phyloP scores from a whole-genome alignment of 2,329 filamentous ascomycete genomes.

The Pseudodiploospora longispora region DNA sequence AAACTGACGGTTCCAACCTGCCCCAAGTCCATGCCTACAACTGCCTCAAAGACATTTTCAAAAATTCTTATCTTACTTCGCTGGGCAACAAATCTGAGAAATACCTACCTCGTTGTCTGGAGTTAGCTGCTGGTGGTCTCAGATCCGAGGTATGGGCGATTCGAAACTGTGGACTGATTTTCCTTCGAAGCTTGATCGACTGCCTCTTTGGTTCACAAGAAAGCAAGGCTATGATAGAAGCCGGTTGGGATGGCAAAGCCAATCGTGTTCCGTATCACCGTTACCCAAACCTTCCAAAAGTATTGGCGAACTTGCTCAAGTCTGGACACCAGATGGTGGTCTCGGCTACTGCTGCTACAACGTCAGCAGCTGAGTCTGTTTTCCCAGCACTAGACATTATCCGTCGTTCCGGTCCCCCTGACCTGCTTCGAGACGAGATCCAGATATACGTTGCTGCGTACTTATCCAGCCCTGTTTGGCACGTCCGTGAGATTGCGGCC shows the following conservation, averaged over 20 bases:
- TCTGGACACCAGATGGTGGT: conserved; percentile 39
- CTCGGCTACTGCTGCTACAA: conserved; percentile 20
- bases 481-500: conserved; percentile 73
- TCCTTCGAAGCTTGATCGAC: conserved; percentile 80
- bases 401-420: conserved; percentile 60
- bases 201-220: conserved; percentile 68
- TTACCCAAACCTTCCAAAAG: conserved; percentile 55
- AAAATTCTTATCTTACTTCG: conserved; percentile 66
- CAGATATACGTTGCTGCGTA: conserved; percentile 52
- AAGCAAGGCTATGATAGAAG: conserved; percentile 54
- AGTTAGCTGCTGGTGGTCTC: conserved; percentile 72
- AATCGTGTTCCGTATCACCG: conserved; percentile 62
- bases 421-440: conserved; percentile 45
- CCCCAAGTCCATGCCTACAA: conserved; percentile 95
- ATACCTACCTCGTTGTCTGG: conserved; percentile 65
- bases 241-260: conserved; percentile 55
- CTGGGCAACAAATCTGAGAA: conserved; percentile 65
- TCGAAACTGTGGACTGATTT: conserved; percentile 83
- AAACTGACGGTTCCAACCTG: conserved; percentile 58
- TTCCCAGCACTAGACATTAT: conserved; percentile 80
- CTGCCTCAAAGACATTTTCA: conserved; percentile 86
- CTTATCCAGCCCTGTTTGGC: conserved; percentile 65
- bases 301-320: conserved; percentile 55
- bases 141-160: conserved; percentile 86
- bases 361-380: conserved; percentile 56